Percentiles rank a stretch among this genome's conserved stretches.
phyloP scores from a whole-genome alignment of 257 asterid species.

The Solanum sparsipilum region DNA sequence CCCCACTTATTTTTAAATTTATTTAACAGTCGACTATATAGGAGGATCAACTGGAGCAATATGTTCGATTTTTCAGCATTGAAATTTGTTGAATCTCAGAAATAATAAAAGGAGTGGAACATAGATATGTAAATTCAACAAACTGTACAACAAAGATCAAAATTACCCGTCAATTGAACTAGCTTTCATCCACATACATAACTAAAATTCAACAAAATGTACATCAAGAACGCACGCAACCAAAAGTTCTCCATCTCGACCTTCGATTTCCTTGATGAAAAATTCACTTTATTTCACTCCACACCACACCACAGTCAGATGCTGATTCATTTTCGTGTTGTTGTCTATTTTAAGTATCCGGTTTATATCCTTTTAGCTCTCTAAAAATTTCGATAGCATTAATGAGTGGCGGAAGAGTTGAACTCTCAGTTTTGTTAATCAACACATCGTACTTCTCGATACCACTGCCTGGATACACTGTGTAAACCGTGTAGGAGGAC shows the following conservation, averaged over 20 bases:
- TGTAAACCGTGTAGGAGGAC: background rate
- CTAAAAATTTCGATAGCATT: conserved; percentile 1
- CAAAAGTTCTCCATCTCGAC: background rate
- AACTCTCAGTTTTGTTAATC: background rate
- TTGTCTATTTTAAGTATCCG: background rate
- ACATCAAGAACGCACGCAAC: background rate
- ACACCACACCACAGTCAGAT: background rate
- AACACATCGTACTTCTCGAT: background rate
- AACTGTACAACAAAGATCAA: background rate
- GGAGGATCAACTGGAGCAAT: background rate
- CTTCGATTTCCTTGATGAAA: background rate
- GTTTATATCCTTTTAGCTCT: background rate
- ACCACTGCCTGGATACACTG: background rate
- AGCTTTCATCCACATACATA: background rate
- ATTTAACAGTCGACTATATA: background rate
- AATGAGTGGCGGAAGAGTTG: conserved; percentile 12
- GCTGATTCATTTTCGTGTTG: background rate
- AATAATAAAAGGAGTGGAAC: background rate
- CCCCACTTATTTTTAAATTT: background rate
- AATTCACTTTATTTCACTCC: background rate
- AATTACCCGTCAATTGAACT: background rate
- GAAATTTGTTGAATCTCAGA: background rate
- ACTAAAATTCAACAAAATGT: background rate
- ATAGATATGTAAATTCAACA: background rate
- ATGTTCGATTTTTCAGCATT: background rate